These are phyloP conservation scores for Spergularia marina DNA, from an alignment of 148 eudicot genomes.

Conservation along the genomic window DNA sequence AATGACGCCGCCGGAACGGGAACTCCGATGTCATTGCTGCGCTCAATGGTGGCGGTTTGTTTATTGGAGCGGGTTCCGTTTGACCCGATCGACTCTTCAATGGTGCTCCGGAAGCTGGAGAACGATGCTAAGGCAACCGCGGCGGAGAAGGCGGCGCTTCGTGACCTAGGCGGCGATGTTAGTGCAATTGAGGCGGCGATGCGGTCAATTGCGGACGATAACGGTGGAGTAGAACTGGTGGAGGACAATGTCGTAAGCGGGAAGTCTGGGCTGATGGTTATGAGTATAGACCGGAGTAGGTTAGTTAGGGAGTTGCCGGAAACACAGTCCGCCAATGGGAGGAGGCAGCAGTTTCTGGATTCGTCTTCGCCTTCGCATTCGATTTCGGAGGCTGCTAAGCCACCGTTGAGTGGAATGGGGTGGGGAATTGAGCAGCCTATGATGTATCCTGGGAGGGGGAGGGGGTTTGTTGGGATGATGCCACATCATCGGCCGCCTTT, in stretches of 20 bases:
- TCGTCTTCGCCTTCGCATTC: too few relatives aligned
- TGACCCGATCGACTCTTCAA: conserved; percentile 63
- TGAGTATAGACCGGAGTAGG: conserved; percentile 59
- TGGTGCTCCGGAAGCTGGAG: conserved; percentile 72
- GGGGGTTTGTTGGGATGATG: conserved; percentile 36
- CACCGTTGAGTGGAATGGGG: too few relatives aligned
- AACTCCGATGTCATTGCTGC: conserved; percentile 46
- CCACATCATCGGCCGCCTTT: conserved; percentile 64
- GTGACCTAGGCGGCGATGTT: conserved; percentile 65
- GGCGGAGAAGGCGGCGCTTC: conserved; percentile 57
- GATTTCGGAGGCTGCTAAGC: too few relatives aligned
- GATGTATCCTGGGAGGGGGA: conserved; percentile 54
- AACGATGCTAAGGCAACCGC: conserved; percentile 39
- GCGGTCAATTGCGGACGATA: conserved; percentile 67
- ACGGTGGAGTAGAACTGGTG: conserved; percentile 68
- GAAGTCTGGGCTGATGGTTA: conserved; percentile 71
- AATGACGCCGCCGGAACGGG: conserved; percentile 15
- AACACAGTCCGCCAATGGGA: conserved; percentile 36
- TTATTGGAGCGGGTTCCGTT: conserved; percentile 74
- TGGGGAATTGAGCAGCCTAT: conserved; percentile 12
- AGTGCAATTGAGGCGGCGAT: conserved; percentile 69
- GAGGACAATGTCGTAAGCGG: conserved; percentile 66
- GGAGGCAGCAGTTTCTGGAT: neutral
- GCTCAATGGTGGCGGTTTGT: conserved; percentile 72
- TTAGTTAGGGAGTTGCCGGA: conserved; percentile 66